Conservation (phyloP, 2,329 filamentous ascomycete genomes). For the Aspergillus ochraceoroseus region DNA sequence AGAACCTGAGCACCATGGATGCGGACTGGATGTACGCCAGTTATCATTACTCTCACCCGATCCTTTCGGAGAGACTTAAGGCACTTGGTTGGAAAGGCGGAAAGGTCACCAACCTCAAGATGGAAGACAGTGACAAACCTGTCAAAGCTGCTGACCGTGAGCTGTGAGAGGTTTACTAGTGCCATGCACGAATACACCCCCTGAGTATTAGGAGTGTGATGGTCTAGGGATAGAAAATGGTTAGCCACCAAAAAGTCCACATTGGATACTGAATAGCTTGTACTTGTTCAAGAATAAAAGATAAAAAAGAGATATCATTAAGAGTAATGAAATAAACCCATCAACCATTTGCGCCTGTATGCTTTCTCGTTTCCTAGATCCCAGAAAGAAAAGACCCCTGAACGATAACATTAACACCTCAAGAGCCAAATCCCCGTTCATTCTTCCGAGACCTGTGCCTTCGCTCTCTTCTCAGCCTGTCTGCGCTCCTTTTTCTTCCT, state of each 20-base stretch:
- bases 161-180: slow-evolving; percentile 50
- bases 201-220: too few species aligned
- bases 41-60: slow-evolving; percentile 98
- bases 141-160: slow-evolving; percentile 72
- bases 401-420: too few species aligned
- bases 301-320: not conserved
- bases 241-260: too few species aligned
- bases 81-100: slow-evolving; percentile 79
- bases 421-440: not conserved
- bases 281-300: not conserved
- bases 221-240: too few species aligned
- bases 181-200: too few species aligned
- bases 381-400: not conserved
- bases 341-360: slow-evolving; percentile 4
- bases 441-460: slow-evolving; percentile 29
- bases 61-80: slow-evolving; percentile 85
- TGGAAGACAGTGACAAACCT: slow-evolving; percentile 54
- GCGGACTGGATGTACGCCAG: slow-evolving; percentile 97
- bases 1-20: slow-evolving; percentile 98
- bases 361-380: slow-evolving; percentile 16
- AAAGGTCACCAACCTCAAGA: slow-evolving; percentile 46
- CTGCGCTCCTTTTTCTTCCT: slow-evolving; percentile 53
- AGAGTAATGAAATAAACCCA: slow-evolving; percentile 1
- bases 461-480: slow-evolving; percentile 43
- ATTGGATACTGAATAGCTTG: not conserved